Conservation (phyloP, 2,329 filamentous ascomycete genomes). For the Cladosporium sp. region DNA sequence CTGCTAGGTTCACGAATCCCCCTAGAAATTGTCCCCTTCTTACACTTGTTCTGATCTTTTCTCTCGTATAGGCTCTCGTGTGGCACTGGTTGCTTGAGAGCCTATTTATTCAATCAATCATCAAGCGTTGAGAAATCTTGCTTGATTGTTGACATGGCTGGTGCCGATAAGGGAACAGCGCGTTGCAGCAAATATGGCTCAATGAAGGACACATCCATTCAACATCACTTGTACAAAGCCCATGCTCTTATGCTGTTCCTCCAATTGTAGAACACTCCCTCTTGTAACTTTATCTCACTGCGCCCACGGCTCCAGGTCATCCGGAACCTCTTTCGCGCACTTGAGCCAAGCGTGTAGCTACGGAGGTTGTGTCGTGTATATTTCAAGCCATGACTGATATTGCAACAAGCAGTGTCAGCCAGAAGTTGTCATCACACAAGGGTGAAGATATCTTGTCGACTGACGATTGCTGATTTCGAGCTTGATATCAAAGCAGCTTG, state of each 20-base stretch:
- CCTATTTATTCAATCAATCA: too few relatives aligned
- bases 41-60: neutral
- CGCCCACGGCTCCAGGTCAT: neutral
- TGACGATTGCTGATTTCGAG: neutral
- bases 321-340: neutral
- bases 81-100: too few relatives aligned
- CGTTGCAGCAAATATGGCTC: neutral
- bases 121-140: too few relatives aligned
- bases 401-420: neutral
- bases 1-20: neutral
- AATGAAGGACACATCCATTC: neutral
- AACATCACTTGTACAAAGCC: neutral
- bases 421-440: neutral
- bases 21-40: neutral
- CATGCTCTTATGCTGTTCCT: neutral
- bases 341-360: neutral
- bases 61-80: neutral
- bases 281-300: neutral
- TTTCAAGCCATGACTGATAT: neutral
- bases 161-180: neutral
- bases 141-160: too few relatives aligned
- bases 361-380: neutral
- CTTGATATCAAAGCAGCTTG: neutral
- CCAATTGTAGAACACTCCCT: neutral
- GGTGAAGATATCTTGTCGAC: neutral